Evolutionary conservation across 1,284 basidiomycete species (phyloP), one percentile per base, ranked within the genome.

Genomic region (Cryptococcus deneoformans): DNA sequence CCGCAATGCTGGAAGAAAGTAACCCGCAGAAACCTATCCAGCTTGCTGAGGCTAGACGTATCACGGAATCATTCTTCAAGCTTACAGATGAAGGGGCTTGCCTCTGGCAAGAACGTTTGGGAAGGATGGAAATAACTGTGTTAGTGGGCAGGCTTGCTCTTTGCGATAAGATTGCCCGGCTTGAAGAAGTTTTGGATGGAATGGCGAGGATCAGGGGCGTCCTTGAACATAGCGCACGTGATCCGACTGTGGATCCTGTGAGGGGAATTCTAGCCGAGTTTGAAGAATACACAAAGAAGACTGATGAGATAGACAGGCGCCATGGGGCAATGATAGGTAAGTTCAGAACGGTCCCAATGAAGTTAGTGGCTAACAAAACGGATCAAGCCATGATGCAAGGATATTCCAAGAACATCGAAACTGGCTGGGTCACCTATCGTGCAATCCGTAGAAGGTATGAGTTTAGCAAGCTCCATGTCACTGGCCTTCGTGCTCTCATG

Each of bases 381-480:
- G 14, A 20, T 37, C 50, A n/a, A 61, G 60, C 34, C 8, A 36
- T 56, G 10, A 24, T 59, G 36, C 24, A 37, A 39, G 55, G 53
- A 16, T 50, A 53, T 48, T 29, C 63, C 11, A 12, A 50, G 9
- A 51, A 57, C 35, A 34, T 65, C 43, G 64, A 66, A 34, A 52
- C 62, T 3, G 72, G 66, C 6, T 73, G 69, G 64, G 11, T 59
- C 16, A 51, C 61, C 8, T 72, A 76, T 52, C 69, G 74, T 14
- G 51, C 53, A 3, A 60, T 75, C 37, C 64, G 72, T 34, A 56
- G 66, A 0, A 61, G 64, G 9, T 72, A 66, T 58, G 72, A 73
- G 46, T 53, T 60, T 12, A 65, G 59, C 59, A 71, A 70, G 50
- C 48, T 68, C 12, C 61, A 65, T 50, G 63, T 67, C 6, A 52